Evolutionary conservation across 2,329 filamentous ascomycete species (phyloP).

Genomic region (Aphanocladium album): DNA sequence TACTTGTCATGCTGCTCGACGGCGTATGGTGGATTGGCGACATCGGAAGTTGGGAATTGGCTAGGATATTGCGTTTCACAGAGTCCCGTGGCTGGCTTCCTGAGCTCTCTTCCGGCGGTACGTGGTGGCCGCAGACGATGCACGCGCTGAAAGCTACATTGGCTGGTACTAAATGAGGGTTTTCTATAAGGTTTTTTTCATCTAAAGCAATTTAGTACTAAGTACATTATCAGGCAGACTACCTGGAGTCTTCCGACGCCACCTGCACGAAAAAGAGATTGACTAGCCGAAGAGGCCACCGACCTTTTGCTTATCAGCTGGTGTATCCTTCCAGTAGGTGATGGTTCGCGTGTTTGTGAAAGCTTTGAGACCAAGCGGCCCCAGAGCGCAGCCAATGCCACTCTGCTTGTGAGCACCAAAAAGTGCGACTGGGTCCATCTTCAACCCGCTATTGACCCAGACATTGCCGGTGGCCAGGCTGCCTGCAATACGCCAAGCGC

Average conservation of each 20-base stretch:
- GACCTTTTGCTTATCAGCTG: background rate
- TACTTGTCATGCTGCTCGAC: constrained; percentile 31
- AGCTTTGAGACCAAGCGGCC: constrained; percentile 31
- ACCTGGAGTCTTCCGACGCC: too few relatives aligned
- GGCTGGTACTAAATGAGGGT: background rate
- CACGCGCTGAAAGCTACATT: constrained; percentile 12
- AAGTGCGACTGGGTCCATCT: constrained; percentile 31
- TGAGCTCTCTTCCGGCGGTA: constrained; percentile 7
- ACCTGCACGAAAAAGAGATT: too few relatives aligned
- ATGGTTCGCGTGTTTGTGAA: constrained; percentile 25
- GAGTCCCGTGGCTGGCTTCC: constrained; percentile 6
- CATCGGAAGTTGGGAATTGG: constrained; percentile 30
- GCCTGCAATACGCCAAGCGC: constrained; percentile 46
- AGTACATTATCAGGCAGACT: too few relatives aligned
- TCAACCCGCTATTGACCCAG: constrained; percentile 55
- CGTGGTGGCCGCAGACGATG: constrained; percentile 35
- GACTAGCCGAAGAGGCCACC: background rate
- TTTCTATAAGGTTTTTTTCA: too few relatives aligned
- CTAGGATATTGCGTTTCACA: constrained; percentile 20
- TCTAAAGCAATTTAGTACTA: too few relatives aligned
- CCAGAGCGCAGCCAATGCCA: constrained; percentile 39
- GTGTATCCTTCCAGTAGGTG: background rate
- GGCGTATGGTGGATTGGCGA: constrained; percentile 36
- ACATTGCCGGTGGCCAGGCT: constrained; percentile 53
- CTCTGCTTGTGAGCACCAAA: constrained; percentile 42